Evolutionary conservation across 495 filamentous ascomycete species (phyloP).

Genomic region (Penicillium cinerascens): DNA sequence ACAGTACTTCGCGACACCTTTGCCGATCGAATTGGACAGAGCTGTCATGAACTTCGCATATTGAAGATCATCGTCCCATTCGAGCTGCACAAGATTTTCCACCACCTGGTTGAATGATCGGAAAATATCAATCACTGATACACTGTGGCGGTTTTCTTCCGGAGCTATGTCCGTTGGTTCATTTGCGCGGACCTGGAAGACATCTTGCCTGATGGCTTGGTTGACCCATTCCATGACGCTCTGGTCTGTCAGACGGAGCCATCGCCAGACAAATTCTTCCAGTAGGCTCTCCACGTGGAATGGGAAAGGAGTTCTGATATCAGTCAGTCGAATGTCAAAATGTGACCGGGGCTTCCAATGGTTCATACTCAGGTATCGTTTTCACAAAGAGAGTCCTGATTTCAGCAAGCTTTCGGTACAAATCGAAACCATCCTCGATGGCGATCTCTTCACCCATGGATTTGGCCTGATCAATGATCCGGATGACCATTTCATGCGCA

Average conservation of each 20-base stretch:
- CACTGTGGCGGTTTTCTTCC: constrained; percentile 86
- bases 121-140: constrained; percentile 92
- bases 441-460: constrained; percentile 68
- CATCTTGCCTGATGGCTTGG: constrained; percentile 82
- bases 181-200: constrained; percentile 66
- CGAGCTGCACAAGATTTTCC: constrained; percentile 77
- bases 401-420: constrained; percentile 83
- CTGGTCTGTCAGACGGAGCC: constrained; percentile 76
- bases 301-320: constrained; percentile 56
- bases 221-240: constrained; percentile 85
- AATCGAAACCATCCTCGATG: constrained; percentile 86
- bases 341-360: neutral
- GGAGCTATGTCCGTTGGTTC: constrained; percentile 56
- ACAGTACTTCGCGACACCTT: constrained; percentile 83
- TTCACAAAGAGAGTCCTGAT: constrained; percentile 74
- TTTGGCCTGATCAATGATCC: constrained; percentile 70
- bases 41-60: constrained; percentile 97
- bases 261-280: constrained; percentile 91
- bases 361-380: constrained; percentile 59
- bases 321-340: constrained; percentile 5
- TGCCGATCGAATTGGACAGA: constrained; percentile 81
- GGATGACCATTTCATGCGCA: constrained; percentile 72
- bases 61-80: constrained; percentile 91
- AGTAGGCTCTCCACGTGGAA: constrained; percentile 84
- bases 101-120: constrained; percentile 86